These are phyloP conservation scores for Entrophospora sp. DNA, from an alignment of 192 early-diverging fungal species.

Conservation along the genomic window DNA sequence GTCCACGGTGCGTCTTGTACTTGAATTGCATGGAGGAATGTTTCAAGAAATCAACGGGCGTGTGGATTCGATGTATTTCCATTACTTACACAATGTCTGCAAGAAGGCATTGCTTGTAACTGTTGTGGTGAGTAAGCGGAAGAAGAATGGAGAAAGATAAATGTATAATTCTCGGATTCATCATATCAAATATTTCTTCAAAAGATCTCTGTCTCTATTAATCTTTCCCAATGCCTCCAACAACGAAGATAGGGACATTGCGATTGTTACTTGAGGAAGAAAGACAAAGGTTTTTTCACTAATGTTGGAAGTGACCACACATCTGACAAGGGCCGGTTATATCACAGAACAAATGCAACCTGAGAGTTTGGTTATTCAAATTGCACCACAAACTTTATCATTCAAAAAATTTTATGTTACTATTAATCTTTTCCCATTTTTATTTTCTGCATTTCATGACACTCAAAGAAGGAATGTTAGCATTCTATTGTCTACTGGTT, in stretches of 20 bases:
- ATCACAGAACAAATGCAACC: constrained; percentile 4
- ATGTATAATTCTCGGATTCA: not conserved
- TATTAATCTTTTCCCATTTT: not conserved
- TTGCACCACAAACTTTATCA: not conserved
- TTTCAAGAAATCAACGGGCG: not conserved
- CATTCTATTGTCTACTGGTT: not conserved
- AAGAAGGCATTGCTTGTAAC: not conserved
- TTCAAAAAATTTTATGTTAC: not conserved
- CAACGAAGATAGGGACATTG: not conserved
- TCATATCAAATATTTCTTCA: not conserved
- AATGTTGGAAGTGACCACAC: constrained; percentile 1
- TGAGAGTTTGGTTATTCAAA: constrained; percentile 11
- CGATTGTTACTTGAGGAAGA: constrained; percentile 3
- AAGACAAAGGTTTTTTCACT: not conserved
- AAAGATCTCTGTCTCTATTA: not conserved
- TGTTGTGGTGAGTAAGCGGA: not conserved
- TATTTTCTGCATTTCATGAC: not conserved
- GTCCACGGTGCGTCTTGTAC: constrained; percentile 58
- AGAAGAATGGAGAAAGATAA: not conserved
- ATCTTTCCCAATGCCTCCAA: constrained; percentile 3
- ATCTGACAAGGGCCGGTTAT: constrained; percentile 7
- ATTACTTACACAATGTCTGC: constrained; percentile 9
- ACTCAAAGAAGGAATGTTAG: constrained; percentile 10
- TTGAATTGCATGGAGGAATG: constrained; percentile 49
- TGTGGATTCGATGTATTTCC: constrained; percentile 1